Base-by-base conservation (phyloP, 495 filamentous ascomycete genomes). In the Lophium mytilinum region DNA sequence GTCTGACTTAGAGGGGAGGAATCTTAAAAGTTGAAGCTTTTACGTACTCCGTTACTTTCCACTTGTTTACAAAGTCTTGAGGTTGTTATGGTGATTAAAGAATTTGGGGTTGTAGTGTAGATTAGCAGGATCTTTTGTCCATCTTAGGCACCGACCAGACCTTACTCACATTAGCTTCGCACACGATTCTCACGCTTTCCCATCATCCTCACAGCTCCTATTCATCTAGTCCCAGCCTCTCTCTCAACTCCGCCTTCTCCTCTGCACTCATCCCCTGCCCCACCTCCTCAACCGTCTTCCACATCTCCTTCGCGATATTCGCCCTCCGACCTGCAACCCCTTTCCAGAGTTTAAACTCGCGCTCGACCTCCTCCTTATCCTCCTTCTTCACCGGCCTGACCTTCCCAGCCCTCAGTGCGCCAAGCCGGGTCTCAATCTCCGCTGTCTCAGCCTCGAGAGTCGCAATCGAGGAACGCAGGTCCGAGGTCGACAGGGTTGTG, bases 271-370 rank as follows among this genome's bases (percentile, higher is more conserved):
- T 30, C 55, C 66, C 69, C 11, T 61, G 46, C 52, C 60, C 4
- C 9, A 35, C 55, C 42, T 63, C 66, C 52, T 57, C 50, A 36
- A 71, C 60, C 47, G 63, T n/a, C 42, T 35, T 52, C 70, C 70
- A 71, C 61, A 71, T 49, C 63, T 69, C 69, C 36, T 43, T 42
- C 11, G 36, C 52, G 55, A 83, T 80, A 48, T 69, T 75, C 66
- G 73, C 72, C 53, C 84, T 76, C 19, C 57, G 55, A 19, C 50
- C 65, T 36, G 70, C 75, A 47, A 74, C 74, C 35, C 54, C 69
- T 51, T 69, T 67, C 84, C 83, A 87, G 43, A 69, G 62, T 51
- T 71, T 74, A 72, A 72, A 80, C 47, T 79, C 76, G 43, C 58
- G 64, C 48, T 82, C 75, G 17, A 79, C 72, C 14, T 62, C 60